A percentile compares a stretch with the other conserved stretches of the same genome.
Evolutionary conservation across 345 rosid genomes (phyloP).

Genomic region (Arabis hirsuta): DNA sequence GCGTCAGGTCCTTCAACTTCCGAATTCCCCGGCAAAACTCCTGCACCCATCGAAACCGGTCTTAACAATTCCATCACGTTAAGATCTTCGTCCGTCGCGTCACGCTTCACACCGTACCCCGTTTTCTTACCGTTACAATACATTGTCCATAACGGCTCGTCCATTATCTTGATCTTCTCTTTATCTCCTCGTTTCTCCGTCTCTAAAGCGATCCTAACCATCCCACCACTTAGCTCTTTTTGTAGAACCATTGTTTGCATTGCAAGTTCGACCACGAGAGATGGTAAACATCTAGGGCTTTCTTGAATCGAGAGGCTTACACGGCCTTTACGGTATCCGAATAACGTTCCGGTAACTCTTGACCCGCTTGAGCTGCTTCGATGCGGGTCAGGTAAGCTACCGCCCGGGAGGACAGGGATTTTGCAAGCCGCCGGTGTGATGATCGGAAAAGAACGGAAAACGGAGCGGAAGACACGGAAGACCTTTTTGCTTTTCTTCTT

Average conservation of each 20-base stretch:
- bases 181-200: constrained; percentile 67
- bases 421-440: constrained; percentile 69
- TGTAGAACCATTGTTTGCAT: constrained; percentile 65
- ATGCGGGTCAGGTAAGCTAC: constrained; percentile 51
- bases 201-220: constrained; percentile 80
- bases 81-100: constrained; percentile 71
- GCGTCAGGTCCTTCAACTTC: constrained; percentile 71
- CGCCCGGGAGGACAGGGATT: constrained; percentile 51
- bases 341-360: constrained; percentile 65
- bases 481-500: constrained; percentile 57
- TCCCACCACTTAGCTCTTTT: constrained; percentile 66
- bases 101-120: constrained; percentile 72
- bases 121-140: constrained; percentile 76
- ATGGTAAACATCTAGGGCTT: constrained; percentile 63
- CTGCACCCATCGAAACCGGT: constrained; percentile 90
- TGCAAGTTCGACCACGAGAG: constrained; percentile 61
- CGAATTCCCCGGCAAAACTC: constrained; percentile 70
- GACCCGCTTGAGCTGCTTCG: constrained; percentile 43
- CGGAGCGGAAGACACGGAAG: constrained; percentile 71
- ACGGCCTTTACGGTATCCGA: constrained; percentile 73
- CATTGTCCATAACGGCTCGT: constrained; percentile 86
- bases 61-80: constrained; percentile 75
- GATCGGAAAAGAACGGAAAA: constrained; percentile 74
- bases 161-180: constrained; percentile 54
- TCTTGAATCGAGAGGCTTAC: constrained; percentile 81